Percentiles rank a stretch among this genome's conserved stretches.
phyloP scores from a whole-genome alignment of 2,329 filamentous ascomycete genomes.

The Aspergillus clavatus region DNA sequence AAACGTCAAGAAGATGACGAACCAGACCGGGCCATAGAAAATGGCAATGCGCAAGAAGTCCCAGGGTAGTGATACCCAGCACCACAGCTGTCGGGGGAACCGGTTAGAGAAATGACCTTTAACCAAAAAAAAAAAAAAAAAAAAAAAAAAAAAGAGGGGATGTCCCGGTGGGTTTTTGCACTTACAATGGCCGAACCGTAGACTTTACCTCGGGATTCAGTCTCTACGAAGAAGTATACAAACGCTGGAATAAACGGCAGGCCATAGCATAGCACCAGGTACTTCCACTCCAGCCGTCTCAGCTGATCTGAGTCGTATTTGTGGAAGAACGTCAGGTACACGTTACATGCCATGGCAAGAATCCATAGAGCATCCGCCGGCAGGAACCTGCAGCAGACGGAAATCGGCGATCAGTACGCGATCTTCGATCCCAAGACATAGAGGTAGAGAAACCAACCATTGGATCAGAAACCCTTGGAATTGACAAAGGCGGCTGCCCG shows the following conservation, averaged over 20 bases:
- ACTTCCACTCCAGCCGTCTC: conserved; percentile 64
- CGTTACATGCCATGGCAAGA: conserved; percentile 76
- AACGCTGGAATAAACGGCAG: conserved; percentile 66
- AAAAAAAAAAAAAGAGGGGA: no score
- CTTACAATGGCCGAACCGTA: conserved; percentile 66
- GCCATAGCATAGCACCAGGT: conserved; percentile 67
- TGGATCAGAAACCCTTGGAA: conserved; percentile 77
- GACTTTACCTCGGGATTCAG: conserved; percentile 51
- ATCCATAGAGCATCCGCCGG: conserved; percentile 73
- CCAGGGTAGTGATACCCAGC: conserved; percentile 66
- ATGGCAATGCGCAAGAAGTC: conserved; percentile 67
- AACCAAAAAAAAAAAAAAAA: no score
- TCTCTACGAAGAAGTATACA: conserved; percentile 60
- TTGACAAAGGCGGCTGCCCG: conserved; percentile 60
- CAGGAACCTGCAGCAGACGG: conserved; percentile 58
- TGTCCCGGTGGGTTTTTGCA: neutral
- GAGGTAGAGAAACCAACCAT: conserved; percentile 56
- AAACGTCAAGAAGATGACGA: conserved; percentile 37
- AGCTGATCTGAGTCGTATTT: conserved; percentile 64
- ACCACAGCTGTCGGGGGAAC: conserved; percentile 61
- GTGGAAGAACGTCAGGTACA: conserved; percentile 74
- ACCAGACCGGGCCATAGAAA: conserved; percentile 58
- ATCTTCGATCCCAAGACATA: conserved; percentile 3
- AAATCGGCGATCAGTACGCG: neutral
- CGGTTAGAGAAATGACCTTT: neutral